Evolutionary conservation across 1,284 basidiomycete species (phyloP).

Genomic region (Malassezia equina): DNA sequence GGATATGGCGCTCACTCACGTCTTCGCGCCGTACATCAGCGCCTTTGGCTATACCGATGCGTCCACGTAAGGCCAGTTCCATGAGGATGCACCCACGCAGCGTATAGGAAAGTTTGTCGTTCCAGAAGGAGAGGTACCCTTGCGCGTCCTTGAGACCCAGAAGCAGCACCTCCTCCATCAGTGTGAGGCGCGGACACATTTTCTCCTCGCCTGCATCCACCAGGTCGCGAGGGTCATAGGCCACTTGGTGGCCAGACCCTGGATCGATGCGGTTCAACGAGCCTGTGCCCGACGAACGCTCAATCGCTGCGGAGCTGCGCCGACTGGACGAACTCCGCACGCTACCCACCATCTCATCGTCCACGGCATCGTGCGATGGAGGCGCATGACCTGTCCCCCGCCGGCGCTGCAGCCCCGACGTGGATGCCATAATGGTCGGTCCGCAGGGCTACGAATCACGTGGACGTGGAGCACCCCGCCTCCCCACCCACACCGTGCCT

Average conservation of each 20-base stretch:
- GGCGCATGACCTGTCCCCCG: not conserved
- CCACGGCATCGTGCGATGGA: not conserved
- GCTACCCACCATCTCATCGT: not conserved
- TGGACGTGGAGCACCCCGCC: not conserved
- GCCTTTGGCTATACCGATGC: slow-evolving; percentile 34
- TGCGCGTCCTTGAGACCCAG: slow-evolving; percentile 76
- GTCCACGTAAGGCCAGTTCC: slow-evolving; percentile 39
- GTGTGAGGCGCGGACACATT: slow-evolving; percentile 71
- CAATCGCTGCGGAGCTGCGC: not conserved
- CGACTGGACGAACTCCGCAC: not conserved
- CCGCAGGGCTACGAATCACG: not conserved
- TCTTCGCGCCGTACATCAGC: slow-evolving; percentile 23
- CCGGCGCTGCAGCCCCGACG: slow-evolving; percentile 15
- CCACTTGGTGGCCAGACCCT: slow-evolving; percentile 53
- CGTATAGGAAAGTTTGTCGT: slow-evolving; percentile 47
- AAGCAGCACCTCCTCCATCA: slow-evolving; percentile 92
- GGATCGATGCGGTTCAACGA: slow-evolving; percentile 26
- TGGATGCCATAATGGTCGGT: not conserved
- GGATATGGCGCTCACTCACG: slow-evolving; percentile 31
- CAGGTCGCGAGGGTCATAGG: slow-evolving; percentile 86
- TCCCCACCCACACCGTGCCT: not conserved
- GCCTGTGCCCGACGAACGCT: slow-evolving; percentile 13
- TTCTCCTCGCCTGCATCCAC: slow-evolving; percentile 64
- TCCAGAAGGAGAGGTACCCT: slow-evolving; percentile 48
- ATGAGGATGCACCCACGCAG: slow-evolving; percentile 44